phyloP scores from a whole-genome alignment of 352 stramenopile species.

The Phytophthora lateralis region DNA sequence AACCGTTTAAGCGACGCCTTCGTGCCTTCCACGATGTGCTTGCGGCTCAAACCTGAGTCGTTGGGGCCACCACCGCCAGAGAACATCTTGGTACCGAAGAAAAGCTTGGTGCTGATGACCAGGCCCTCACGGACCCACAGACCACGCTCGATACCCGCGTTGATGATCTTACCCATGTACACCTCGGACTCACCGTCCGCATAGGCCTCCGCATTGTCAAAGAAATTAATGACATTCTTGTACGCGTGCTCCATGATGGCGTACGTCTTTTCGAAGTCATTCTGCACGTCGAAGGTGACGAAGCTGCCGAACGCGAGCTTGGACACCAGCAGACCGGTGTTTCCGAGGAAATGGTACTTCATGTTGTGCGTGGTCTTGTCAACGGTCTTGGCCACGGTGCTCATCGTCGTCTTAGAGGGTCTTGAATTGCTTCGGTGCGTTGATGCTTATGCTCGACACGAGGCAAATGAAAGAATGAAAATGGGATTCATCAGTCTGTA shows the following conservation, averaged over 20 bases:
- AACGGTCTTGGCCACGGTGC: slow-evolving; percentile 12
- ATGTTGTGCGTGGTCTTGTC: slow-evolving; percentile 30
- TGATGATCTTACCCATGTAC: slow-evolving; percentile 57
- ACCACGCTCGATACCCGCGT: slow-evolving; percentile 41
- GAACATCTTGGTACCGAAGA: slow-evolving; percentile 33
- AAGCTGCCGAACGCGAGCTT: slow-evolving; percentile 52
- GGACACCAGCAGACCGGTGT: slow-evolving; percentile 50
- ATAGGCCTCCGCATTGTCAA: slow-evolving; percentile 65
- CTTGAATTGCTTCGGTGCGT: background rate
- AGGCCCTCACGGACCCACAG: slow-evolving; percentile 51
- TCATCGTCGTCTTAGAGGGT: slow-evolving; percentile 10
- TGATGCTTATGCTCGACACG: no score
- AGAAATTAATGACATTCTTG: slow-evolving; percentile 65
- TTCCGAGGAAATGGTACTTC: slow-evolving; percentile 60
- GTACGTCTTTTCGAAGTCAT: slow-evolving; percentile 53
- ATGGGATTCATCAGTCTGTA: background rate
- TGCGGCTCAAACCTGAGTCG: slow-evolving; percentile 33
- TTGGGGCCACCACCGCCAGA: slow-evolving; percentile 29
- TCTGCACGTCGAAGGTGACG: slow-evolving; percentile 49
- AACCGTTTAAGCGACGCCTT: slow-evolving; percentile 39
- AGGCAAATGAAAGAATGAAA: slow-evolving; percentile 7
- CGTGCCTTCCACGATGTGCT: slow-evolving; percentile 30
- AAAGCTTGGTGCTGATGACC: slow-evolving; percentile 68
- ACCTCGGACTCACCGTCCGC: slow-evolving; percentile 40
- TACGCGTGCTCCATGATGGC: slow-evolving; percentile 47